Evolutionary conservation across 495 filamentous ascomycete genomes (phyloP).

Genomic region (Aspergillus avenaceus): DNA sequence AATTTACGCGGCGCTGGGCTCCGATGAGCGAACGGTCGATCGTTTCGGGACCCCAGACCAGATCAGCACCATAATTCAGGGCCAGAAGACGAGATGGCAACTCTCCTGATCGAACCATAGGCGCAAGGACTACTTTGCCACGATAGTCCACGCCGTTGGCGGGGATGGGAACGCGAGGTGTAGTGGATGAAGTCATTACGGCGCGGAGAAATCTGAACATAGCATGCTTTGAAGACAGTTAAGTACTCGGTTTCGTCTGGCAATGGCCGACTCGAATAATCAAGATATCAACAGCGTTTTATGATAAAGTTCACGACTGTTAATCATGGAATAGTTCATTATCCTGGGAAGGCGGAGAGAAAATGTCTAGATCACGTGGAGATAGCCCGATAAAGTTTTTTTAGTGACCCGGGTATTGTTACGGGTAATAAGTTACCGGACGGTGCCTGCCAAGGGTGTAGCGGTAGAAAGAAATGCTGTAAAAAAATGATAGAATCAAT

Average conservation of each 20-base stretch:
- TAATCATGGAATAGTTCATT: background rate
- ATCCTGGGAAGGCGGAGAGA: slow-evolving; percentile 11
- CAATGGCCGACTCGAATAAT: background rate
- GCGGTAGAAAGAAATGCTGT: background rate
- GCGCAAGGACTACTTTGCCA: slow-evolving; percentile 88
- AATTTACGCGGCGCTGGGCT: slow-evolving; percentile 69
- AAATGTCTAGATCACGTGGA: slow-evolving; percentile 21
- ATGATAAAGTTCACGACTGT: background rate
- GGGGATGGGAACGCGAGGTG: slow-evolving; percentile 73
- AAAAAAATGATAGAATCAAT: background rate
- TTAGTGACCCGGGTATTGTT: slow-evolving; percentile 8
- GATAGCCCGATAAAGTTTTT: slow-evolving; percentile 19
- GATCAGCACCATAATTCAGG: slow-evolving; percentile 90
- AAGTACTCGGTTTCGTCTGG: background rate
- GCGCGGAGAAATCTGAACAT: slow-evolving; percentile 42
- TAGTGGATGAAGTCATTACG: slow-evolving; percentile 54
- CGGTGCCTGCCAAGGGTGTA: slow-evolving; percentile 1
- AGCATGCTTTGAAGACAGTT: slow-evolving; percentile 21
- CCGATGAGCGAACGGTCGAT: slow-evolving; percentile 89
- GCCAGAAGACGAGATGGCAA: slow-evolving; percentile 82
- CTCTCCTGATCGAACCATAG: slow-evolving; percentile 96
- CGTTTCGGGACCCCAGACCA: slow-evolving; percentile 97
- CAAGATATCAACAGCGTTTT: background rate
- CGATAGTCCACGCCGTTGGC: slow-evolving; percentile 87
- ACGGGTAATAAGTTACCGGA: slow-evolving; percentile 1